Base-by-base conservation (phyloP, 2,329 filamentous ascomycete genomes). In the Alternaria panax region DNA sequence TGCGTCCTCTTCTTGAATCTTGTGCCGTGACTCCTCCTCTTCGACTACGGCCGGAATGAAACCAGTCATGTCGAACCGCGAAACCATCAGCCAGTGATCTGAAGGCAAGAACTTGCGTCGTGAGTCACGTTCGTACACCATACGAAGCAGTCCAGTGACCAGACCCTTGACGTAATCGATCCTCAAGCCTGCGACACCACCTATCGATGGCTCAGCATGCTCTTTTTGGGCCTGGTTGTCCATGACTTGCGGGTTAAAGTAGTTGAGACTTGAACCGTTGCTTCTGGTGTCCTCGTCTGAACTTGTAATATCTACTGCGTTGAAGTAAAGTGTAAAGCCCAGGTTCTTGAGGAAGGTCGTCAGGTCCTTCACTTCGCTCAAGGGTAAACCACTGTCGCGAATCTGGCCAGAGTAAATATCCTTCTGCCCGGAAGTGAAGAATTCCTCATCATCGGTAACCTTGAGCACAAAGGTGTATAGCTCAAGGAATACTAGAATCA, bases 401-500 rank as follows among this genome's bases (percentile, higher is more conserved):
- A 70, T 56, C 36, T 75, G 69, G 9, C 60, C 64, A 3, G 73
- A 70, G 16, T 66, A 70, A 1, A 53, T 45, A 14, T 71, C 68
- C 24, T 80, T 38, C 43, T 80, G 40, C 77, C 80, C 62, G 55
- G 84, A 84, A 57, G 87, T 86, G 62, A 96, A 90, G 74, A 99
- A 99, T 69, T 99, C 95, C 66, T 98, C 94, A 64, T 99, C 95
- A 68, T 99, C 95, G 75, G 94, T 96, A 32, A 98, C 87, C 68
- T 95, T 91, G 12, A 98, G 82, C 2, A 97, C 88, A 74, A 98
- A 98, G 2, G 91, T 92, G 75, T 97, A 99, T 0, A 99, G 85
- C 70, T 99, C 95, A 6, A 99, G 84, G 73, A 99, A 98, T 0
- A 99, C 85, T 0, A 98, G 82, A 41, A 97, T 87, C 1, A 95